Percentiles rank a stretch among this genome's conserved stretches.
Evolutionary conservation across 768 basidiomycete genomes (phyloP).

Genomic region (Postia placenta): DNA sequence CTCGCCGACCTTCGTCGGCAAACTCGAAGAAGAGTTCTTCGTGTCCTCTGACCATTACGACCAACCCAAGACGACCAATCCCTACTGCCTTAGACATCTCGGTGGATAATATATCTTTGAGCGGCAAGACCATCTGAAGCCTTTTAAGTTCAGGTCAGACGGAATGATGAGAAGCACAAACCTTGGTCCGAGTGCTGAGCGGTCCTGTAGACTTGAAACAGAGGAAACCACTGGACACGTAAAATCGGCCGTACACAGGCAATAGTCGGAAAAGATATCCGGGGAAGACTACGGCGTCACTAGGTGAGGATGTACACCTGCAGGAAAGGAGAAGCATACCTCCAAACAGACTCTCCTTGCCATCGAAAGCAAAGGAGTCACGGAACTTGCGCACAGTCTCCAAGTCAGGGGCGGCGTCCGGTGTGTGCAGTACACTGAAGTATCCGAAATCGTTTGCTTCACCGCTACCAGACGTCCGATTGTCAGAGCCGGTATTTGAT

Average conservation of each 20-base stretch:
- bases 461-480: constrained; percentile 25
- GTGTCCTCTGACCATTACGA: constrained; percentile 89
- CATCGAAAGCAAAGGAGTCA: constrained; percentile 77
- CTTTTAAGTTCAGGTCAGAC: not conserved
- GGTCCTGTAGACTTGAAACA: constrained; percentile 91
- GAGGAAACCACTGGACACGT: constrained; percentile 87
- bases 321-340: constrained; percentile 46
- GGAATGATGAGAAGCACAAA: constrained; percentile 28
- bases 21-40: constrained; percentile 99
- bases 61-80: constrained; percentile 85
- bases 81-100: constrained; percentile 85
- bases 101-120: constrained; percentile 78
- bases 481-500: constrained; percentile 24
- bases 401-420: constrained; percentile 52
- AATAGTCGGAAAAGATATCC: constrained; percentile 86
- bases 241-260: constrained; percentile 85
- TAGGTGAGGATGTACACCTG: not conserved
- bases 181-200: constrained; percentile 75
- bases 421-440: constrained; percentile 75
- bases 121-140: constrained; percentile 87
- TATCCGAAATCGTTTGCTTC: constrained; percentile 55
- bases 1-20: constrained; percentile 69
- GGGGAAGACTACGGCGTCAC: constrained; percentile 61
- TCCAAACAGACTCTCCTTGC: constrained; percentile 81
- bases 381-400: constrained; percentile 74